These are phyloP conservation scores for Leptographium wingfieldii DNA, from an alignment of 2,329 filamentous ascomycete species.

Conservation along the genomic window DNA sequence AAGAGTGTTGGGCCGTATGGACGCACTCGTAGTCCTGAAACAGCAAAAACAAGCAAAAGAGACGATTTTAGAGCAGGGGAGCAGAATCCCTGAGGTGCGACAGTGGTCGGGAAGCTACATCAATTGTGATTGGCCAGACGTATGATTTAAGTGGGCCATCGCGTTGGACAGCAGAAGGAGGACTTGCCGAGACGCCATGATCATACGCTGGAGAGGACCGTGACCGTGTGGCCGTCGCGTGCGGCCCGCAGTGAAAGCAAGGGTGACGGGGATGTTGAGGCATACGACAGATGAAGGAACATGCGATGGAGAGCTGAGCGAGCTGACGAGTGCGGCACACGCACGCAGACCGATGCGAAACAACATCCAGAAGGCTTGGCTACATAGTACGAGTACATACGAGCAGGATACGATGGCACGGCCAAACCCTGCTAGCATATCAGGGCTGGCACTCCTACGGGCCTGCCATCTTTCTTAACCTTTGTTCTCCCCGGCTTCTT, in stretches of 20 bases:
- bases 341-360: not conserved
- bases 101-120: not conserved
- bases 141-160: not conserved
- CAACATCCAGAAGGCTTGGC: not conserved
- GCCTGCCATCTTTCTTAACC: not conserved
- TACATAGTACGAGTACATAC: not conserved
- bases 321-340: not conserved
- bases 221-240: not conserved
- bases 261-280: not conserved
- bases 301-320: not conserved
- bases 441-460: not conserved
- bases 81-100: constrained; percentile 1
- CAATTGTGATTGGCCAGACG: not conserved
- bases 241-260: not conserved
- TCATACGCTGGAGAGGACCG: not conserved
- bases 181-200: not conserved
- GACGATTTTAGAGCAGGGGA: not conserved
- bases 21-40: not conserved
- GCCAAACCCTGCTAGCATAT: not conserved
- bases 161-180: not conserved
- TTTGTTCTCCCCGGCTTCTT: not conserved
- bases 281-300: not conserved
- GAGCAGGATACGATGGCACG: not conserved
- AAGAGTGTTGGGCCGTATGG: not conserved
- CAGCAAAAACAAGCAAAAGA: not conserved